Base-by-base conservation (phyloP, 2,329 filamentous ascomycete species). In the Fusarium neocosmosporiellum region DNA sequence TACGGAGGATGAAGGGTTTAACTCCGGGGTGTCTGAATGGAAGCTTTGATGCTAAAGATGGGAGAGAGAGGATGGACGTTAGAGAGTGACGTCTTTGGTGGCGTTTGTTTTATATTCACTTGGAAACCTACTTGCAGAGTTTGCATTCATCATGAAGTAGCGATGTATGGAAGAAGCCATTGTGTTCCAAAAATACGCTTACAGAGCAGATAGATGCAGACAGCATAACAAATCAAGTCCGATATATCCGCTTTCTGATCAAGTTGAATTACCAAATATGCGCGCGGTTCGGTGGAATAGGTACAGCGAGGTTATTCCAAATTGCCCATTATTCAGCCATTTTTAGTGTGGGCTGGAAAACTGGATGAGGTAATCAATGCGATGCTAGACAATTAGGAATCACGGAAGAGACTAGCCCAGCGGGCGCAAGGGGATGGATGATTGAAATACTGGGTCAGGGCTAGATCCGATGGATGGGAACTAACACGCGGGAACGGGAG, bases 101-200 rank as follows among this genome's bases (percentile, higher is more conserved):
- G 46, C 27, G 46, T 53, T 53, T 31, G 18, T n/a, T 59, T 41
- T 41, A 31, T 41, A 36, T 54, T 34, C 27, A 53, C n/a, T 20
- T 36, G 53, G 20, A 36, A 55, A 55, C 37, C n/a, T 37, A 63
- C 67, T 20, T 53, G 46, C 46, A 53, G 46, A 53, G 46, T 31
- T 53, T 53, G 46, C 46, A 53, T 53, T 53, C 46, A 53, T 43
- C 39, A 43, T 53, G 27, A 53, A 31, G 46, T 29, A 31, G n/a
- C 46, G 46, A 31, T 31, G 46, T 53, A 53, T 53, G 31, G 46
- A 50, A 48, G 24, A 20, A 31, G 46, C 46, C 46, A 53, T 53
- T 53, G 46, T 53, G 46, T 53, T 22, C 46, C 11, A 20, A 14
- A 27, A 4, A 7, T 18, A 27, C 11, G 46, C 46, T 53, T 33